Evolutionary conservation across 306 rosid genomes (phyloP).

Genomic region (Fragaria vesca): DNA sequence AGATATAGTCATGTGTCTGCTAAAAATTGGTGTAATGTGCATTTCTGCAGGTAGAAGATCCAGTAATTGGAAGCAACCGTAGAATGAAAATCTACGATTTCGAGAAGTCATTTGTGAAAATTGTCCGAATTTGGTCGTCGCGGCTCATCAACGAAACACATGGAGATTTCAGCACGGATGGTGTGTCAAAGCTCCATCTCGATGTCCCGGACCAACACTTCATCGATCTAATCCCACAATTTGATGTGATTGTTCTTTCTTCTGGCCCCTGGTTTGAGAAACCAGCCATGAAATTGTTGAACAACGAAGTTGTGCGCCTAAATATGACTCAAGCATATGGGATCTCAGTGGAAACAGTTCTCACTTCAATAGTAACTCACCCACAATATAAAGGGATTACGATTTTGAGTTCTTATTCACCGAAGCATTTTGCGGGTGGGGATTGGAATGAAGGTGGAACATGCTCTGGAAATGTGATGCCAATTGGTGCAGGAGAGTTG

Average conservation of each 20-base stretch:
- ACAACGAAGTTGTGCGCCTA: background rate
- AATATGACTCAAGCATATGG: background rate
- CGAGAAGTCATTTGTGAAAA: conserved; percentile 38
- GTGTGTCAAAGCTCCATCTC: conserved; percentile 58
- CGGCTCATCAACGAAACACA: conserved; percentile 74
- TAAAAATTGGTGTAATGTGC: background rate
- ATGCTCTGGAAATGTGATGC: background rate
- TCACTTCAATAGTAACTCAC: background rate
- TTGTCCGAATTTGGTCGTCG: conserved; percentile 84
- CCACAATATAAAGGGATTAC: background rate
- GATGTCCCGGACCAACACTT: conserved; percentile 70
- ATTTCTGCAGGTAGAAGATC: conserved; percentile 66
- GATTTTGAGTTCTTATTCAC: background rate
- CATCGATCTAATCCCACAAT: conserved; percentile 51
- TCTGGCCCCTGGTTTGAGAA: background rate
- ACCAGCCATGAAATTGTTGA: background rate
- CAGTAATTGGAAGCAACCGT: conserved; percentile 73
- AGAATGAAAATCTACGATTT: conserved; percentile 70
- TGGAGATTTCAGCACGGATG: background rate
- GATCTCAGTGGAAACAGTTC: background rate
- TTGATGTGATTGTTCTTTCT: background rate
- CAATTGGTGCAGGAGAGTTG: background rate
- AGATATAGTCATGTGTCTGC: background rate
- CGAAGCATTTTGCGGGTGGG: background rate
- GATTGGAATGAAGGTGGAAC: background rate